phyloP scores from a whole-genome alignment of 1,284 basidiomycete species.

The Marasmius tenuissimus region DNA sequence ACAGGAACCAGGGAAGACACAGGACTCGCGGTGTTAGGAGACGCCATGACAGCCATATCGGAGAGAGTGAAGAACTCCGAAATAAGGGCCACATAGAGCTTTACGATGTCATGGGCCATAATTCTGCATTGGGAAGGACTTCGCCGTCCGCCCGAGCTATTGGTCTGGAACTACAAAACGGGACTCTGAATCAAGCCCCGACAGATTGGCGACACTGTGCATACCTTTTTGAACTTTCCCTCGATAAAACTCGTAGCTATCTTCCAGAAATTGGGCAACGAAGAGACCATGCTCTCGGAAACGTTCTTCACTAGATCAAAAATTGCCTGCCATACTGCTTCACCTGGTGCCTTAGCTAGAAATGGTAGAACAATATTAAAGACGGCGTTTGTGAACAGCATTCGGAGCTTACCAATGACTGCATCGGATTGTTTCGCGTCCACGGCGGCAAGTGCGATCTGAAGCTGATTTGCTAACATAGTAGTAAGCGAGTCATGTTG shows the following conservation, averaged over 20 bases:
- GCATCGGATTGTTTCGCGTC: slow-evolving; percentile 66
- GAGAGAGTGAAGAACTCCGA: slow-evolving; percentile 92
- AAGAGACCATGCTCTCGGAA: slow-evolving; percentile 67
- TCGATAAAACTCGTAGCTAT: slow-evolving; percentile 91
- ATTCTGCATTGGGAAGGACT: slow-evolving; percentile 83
- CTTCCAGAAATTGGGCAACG: slow-evolving; percentile 92
- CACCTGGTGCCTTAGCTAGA: slow-evolving; percentile 61
- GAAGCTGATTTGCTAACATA: slow-evolving; percentile 55
- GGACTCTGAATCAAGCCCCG: background rate
- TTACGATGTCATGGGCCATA: slow-evolving; percentile 91
- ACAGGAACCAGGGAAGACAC: slow-evolving; percentile 68
- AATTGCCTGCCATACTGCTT: slow-evolving; percentile 83
- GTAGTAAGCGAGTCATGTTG: slow-evolving; percentile 40
- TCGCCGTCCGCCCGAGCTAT: slow-evolving; percentile 48
- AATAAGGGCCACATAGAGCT: slow-evolving; percentile 83
- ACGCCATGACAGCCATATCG: slow-evolving; percentile 62
- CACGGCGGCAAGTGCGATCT: slow-evolving; percentile 53
- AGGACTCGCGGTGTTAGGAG: slow-evolving; percentile 23
- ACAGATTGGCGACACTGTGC: slow-evolving; percentile 12
- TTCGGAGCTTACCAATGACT: slow-evolving; percentile 54
- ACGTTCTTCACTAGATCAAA: slow-evolving; percentile 70
- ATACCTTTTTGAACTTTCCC: slow-evolving; percentile 85
- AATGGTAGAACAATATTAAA: slow-evolving; percentile 5
- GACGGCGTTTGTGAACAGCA: background rate
- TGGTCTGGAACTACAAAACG: slow-evolving; percentile 22